Evolutionary conservation across 441 rosid species (phyloP).

Genomic region (Populus hybrid): DNA sequence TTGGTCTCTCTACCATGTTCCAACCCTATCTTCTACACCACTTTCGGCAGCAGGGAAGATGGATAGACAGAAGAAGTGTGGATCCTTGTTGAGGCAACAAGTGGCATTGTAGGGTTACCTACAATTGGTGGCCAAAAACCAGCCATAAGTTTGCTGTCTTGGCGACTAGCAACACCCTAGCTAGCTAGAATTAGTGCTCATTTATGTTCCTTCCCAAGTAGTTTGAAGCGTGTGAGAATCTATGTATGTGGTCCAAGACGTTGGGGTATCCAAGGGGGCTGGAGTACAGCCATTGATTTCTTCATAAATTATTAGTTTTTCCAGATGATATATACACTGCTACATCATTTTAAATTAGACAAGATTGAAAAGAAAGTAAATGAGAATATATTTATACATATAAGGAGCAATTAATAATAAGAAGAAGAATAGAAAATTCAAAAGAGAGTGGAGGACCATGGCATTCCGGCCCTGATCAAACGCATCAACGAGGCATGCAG

Average conservation of each 20-base stretch:
- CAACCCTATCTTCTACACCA: slow-evolving; percentile 23
- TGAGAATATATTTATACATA: no score
- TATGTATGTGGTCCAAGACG: not conserved
- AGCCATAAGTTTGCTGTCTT: slow-evolving; percentile 3
- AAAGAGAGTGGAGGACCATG: slow-evolving; percentile 8
- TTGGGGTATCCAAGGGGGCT: not conserved
- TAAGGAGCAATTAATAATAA: not conserved
- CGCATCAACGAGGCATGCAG: not conserved
- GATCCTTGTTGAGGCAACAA: not conserved
- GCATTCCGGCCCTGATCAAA: not conserved
- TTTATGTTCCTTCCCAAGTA: not conserved
- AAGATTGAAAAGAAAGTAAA: not conserved
- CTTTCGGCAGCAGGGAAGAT: slow-evolving; percentile 26
- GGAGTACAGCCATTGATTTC: not conserved
- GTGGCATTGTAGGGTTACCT: slow-evolving; percentile 13
- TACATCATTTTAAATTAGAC: not conserved
- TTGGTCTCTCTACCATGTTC: slow-evolving; percentile 14
- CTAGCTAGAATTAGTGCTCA: not conserved
- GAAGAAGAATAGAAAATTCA: no score
- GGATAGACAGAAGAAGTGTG: not conserved
- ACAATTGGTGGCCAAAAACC: slow-evolving; percentile 6
- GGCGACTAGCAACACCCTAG: not conserved
- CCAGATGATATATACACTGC: not conserved
- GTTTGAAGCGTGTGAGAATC: not conserved
- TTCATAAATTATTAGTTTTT: no score